Evolutionary conservation across 2,329 filamentous ascomycete species (phyloP).

Genomic region (Elsinoe australis): DNA sequence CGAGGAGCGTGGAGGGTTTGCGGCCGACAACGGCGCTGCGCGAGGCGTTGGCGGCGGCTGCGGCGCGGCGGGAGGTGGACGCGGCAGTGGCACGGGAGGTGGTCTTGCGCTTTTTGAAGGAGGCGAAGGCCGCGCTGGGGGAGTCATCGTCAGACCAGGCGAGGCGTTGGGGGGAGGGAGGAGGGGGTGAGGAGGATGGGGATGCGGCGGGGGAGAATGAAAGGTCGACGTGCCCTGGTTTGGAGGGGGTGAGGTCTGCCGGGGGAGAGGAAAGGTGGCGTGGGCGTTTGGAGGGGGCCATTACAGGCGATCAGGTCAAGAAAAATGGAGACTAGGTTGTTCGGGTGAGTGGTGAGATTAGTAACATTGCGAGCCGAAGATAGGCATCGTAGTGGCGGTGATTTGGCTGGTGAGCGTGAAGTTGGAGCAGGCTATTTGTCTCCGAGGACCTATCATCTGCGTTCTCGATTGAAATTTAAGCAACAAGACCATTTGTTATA

Average conservation of each 20-base stretch:
- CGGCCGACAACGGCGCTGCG: slow-evolving; percentile 34
- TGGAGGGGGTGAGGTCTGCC: neutral
- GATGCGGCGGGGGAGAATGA: neutral
- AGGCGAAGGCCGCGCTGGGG: slow-evolving; percentile 50
- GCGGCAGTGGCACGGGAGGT: slow-evolving; percentile 46
- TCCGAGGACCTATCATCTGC: no score
- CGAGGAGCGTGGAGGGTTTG: slow-evolving; percentile 20
- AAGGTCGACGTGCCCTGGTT: slow-evolving; percentile 3
- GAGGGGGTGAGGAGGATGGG: neutral
- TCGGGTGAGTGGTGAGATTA: no score
- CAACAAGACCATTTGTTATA: no score
- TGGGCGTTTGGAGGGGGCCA: neutral
- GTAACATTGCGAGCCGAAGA: no score
- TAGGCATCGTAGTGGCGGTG: neutral
- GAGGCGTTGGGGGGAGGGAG: slow-evolving; percentile 1
- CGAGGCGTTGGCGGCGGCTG: slow-evolving; percentile 39
- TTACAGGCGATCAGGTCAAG: no score
- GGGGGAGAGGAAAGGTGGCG: neutral
- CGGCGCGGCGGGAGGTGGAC: slow-evolving; percentile 43
- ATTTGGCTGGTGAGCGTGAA: neutral
- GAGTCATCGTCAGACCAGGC: slow-evolving; percentile 40
- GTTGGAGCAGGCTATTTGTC: no score
- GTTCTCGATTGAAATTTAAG: no score
- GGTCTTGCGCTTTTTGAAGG: slow-evolving; percentile 55
- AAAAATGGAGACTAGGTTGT: no score